Base-by-base conservation (phyloP, 2,329 filamentous ascomycete genomes). In the Aspergillus phoenicis region DNA sequence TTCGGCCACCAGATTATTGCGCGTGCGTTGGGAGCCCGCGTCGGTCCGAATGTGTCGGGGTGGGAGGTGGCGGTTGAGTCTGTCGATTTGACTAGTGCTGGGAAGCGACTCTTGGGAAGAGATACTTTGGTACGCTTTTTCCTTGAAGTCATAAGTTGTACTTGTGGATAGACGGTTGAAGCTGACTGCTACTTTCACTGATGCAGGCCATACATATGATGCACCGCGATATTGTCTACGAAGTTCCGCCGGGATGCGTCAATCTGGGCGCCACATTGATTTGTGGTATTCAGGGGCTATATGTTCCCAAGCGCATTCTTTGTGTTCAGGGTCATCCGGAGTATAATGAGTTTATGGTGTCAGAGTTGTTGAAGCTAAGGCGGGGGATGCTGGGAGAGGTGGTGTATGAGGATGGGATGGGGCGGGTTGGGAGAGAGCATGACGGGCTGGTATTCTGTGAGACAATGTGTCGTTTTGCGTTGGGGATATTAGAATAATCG, bases 1-100 rank as follows among this genome's bases (percentile, higher is more conserved):
- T 83, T 82, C 63, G 81, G 81, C 1, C 81, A 83, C 53, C 81
- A 83, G 67, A 81, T 83, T 28, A 65, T 83, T 33, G 81, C 76
- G 1, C 71, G 80, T 2, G 80, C 80, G 2, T 68, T 80, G 28
- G 73, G 73, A 6, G 66, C 77, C 4, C 69, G 70, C 28, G 71
- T 81, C 2, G 75, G 73, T 8, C 74, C 75, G 63, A 78, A 73
- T 36, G 71, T 77, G 1, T 73, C 71, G 17, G 79, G 79, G 0
- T 82, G 80, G 80, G 81, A 83, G 66, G 68, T 82, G 13, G 78
- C 80, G 2, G 80, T 81, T 4, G 78, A 75, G 1, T 70, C 76
- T 4, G 74, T 82, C 5, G 65, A 72, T 5, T 47, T 83, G 62
- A 81, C 74, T 5, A 73, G 72, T 39, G 70, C 71, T 59, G 81